Evolutionary conservation across 2,329 filamentous ascomycete species (phyloP), one percentile per base, ranked within the genome.

Genomic region (Paecilomyces formosus): DNA sequence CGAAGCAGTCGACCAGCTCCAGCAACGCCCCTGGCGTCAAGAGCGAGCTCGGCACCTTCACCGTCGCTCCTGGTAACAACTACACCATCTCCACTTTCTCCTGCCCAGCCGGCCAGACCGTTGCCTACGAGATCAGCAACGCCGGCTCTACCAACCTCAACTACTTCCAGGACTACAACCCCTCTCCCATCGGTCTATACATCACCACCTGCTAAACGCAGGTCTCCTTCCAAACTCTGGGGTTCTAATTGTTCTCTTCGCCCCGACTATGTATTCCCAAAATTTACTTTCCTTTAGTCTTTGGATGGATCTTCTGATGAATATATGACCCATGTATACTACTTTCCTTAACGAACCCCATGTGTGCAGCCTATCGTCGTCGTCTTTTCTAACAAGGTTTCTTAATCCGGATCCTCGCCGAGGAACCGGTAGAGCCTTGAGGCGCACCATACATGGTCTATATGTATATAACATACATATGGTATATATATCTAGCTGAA

Each of bases 121-220:
- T 87, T 18, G 74, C 72, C 2, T 82, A 80, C 63, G 75, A 83
- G 74, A 77, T 88, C 64, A 78, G 73, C 53, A 74, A 77, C 52
- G 73, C 73, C 5, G 81, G 79, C 2, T 74, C 74, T 62, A 84
- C 84, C 45, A 67, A 75, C 54, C 70, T 88, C 45, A 72, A 81
- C 58, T 89, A 81, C 72, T 87, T 88, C 74, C 79, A 89, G 73
- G 84, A 88, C 68, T 86, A 76, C 64, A 86, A 86, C 65, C 78
- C 77, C 9, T 71, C 74, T 61, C 76, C 80, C 74, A 65, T 78
- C 54, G 75, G 75, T 59, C 66, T 78, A 45, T 78, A 66, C 64
- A 71, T 78, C 58, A 77, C 74, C n/a, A 69, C 68, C 55, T 77
- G 74, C 63, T 76, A 70, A 69, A 62, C 15, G 21, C 21, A 26